Base-by-base conservation (phyloP, 2,329 filamentous ascomycete species). In the Claviceps africana region DNA sequence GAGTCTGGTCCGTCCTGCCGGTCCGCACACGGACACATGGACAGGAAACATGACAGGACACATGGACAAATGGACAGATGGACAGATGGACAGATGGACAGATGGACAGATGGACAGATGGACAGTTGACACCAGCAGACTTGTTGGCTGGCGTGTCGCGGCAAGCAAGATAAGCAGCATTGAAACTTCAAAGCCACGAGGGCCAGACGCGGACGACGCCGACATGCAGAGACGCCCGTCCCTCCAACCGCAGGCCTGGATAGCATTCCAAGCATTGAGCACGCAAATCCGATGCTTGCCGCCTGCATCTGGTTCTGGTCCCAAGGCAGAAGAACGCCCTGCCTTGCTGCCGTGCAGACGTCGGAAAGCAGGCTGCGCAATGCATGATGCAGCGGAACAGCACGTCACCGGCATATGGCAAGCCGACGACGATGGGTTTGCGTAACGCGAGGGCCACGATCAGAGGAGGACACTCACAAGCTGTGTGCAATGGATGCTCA, bases 151-250 rank as follows among this genome's bases (percentile, higher is more conserved):
- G 10, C 9, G 11, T 15, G 45, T 43, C 22, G 43, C 31, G 50
- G n/a, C n/a, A n/a, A n/a, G n/a, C 50, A 46, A 52, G 54, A 56
- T 56, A 56, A 53, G 54, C 40, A 25, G 25, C 25, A 3, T 25
- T 25, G 25, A 25, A 25, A 25, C 25, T 25, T 25, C 25, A 28
- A 42, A 44, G 21, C 11, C 45, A 31, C n/a, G 21, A 45, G 46
- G 30, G 10, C 39, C 30, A 45, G 37, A 35, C 25, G 33, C 2
- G 11, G 13, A 35, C 9, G 13, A 39, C 8, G 25, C 40, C 15
- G 13, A 39, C 8, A 15, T 5, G 13, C 35, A 39, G 35, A 19
- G 15, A 40, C 17, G 37, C 30, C 8, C 15, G 8, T 35, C 5
- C 13, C 15, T 6, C 21, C 19, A 25, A 25, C 21, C 21, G n/a